These are phyloP conservation scores for Aspergillus olivimuriae DNA, from an alignment of 495 filamentous ascomycete genomes.

Conservation along the genomic window DNA sequence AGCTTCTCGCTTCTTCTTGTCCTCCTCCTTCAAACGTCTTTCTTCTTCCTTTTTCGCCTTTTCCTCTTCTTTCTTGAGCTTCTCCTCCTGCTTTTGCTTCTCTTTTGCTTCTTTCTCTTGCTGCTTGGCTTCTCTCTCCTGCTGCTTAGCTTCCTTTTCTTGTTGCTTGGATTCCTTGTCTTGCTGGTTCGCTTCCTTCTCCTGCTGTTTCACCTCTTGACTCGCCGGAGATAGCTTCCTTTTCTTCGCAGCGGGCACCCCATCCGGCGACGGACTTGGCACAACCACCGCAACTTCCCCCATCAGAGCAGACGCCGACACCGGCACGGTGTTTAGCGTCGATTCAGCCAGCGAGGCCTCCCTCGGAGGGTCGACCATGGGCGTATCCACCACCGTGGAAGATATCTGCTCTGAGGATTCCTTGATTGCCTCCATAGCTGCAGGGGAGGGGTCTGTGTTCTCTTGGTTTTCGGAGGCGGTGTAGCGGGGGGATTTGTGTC, in stretches of 20 bases:
- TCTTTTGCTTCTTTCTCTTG: conserved; percentile 37
- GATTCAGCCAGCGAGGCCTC: background rate
- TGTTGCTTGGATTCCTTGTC: conserved; percentile 42
- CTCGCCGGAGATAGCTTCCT: conserved; percentile 47
- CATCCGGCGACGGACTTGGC: background rate
- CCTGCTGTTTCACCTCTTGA: conserved; percentile 46
- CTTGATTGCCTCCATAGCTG: background rate
- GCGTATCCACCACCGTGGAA: too few relatives aligned
- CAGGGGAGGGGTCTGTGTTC: conserved; percentile 9
- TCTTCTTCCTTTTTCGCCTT: conserved; percentile 37
- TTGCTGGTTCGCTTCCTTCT: conserved; percentile 40
- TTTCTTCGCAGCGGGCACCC: conserved; percentile 34
- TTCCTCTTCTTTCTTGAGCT: conserved; percentile 37
- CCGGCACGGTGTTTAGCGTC: conserved; percentile 1
- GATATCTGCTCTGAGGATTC: too few relatives aligned
- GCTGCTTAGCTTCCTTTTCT: conserved; percentile 43
- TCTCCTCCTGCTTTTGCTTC: conserved; percentile 43
- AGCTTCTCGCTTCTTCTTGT: conserved; percentile 30
- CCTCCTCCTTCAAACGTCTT: conserved; percentile 40
- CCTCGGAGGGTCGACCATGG: background rate
- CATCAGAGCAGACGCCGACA: background rate
- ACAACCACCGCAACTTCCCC: too few relatives aligned
- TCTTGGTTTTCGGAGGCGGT: conserved; percentile 20
- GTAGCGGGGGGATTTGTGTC: background rate
- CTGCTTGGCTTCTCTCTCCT: conserved; percentile 42